phyloP scores from a whole-genome alignment of 1,284 basidiomycete species.

The Pholiota adiposa region DNA sequence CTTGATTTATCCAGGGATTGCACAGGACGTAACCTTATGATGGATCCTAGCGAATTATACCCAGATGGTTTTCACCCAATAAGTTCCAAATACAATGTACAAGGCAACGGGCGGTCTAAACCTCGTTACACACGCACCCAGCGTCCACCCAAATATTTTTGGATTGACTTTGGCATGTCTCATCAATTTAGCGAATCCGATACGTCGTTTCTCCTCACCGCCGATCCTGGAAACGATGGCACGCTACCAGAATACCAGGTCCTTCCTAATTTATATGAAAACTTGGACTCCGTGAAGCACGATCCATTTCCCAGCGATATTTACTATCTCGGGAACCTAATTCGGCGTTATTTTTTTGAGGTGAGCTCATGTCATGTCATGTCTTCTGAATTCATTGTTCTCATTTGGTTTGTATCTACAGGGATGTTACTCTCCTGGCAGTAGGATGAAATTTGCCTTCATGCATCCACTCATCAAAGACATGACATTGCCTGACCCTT shows the following conservation, averaged over 20 bases:
- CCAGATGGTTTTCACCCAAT: conserved; percentile 31
- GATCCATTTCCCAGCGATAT: conserved; percentile 43
- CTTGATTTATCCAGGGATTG: conserved; percentile 36
- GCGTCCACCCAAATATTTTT: conserved; percentile 34
- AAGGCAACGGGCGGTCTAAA: conserved; percentile 24
- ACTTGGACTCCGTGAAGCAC: conserved; percentile 7
- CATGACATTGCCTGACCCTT: conserved; percentile 36
- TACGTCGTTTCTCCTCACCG: conserved; percentile 4
- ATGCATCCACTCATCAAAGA: conserved; percentile 30
- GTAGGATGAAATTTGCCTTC: conserved; percentile 33
- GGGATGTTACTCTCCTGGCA: neutral
- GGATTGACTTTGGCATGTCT: conserved; percentile 36
- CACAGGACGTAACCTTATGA: conserved; percentile 38
- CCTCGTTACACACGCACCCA: conserved; percentile 29
- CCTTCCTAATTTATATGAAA: neutral
- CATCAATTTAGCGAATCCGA: conserved; percentile 25
- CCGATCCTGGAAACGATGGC: conserved; percentile 19
- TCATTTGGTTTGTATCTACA: neutral
- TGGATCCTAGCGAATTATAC: conserved; percentile 35
- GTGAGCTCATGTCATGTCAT: too few species aligned
- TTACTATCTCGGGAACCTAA: conserved; percentile 39
- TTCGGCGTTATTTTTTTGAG: conserved; percentile 12
- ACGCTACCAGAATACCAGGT: conserved; percentile 20
- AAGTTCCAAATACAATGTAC: neutral
- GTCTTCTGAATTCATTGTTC: too few species aligned